Evolutionary conservation across 345 rosid genomes (phyloP).

Genomic region (Odontarrhena argentea): DNA sequence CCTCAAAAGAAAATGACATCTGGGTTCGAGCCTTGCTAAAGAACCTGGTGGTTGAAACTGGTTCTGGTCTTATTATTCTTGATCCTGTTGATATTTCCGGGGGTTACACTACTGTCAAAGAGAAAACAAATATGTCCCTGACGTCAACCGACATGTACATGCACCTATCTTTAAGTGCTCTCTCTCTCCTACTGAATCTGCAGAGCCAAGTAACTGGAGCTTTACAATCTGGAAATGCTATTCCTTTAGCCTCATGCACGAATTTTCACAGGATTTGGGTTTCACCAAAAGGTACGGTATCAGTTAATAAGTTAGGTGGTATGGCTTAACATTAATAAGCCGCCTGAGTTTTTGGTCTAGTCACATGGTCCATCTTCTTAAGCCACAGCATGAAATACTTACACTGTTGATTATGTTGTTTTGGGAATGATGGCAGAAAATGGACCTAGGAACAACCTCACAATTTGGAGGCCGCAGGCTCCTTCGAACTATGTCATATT

Average conservation of each 20-base stretch:
- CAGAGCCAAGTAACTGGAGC: slow-evolving; percentile 80
- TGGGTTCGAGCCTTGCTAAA: slow-evolving; percentile 90
- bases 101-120: slow-evolving; percentile 88
- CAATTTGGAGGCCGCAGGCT: slow-evolving; percentile 97
- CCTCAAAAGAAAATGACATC: slow-evolving; percentile 89
- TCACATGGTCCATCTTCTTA: slow-evolving; percentile 20
- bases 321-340: slow-evolving; percentile 22
- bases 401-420: slow-evolving; percentile 14
- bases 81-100: slow-evolving; percentile 90
- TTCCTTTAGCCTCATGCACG: slow-evolving; percentile 83
- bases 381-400: slow-evolving; percentile 23
- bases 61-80: slow-evolving; percentile 92
- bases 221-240: slow-evolving; percentile 83
- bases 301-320: slow-evolving; percentile 31
- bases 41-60: slow-evolving; percentile 86
- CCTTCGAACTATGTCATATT: slow-evolving; percentile 91
- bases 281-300: slow-evolving; percentile 74
- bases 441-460: slow-evolving; percentile 71
- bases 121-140: slow-evolving; percentile 85
- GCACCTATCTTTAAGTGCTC: slow-evolving; percentile 83
- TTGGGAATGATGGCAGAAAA: slow-evolving; percentile 54
- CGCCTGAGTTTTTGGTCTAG: slow-evolving; percentile 14
- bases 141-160: slow-evolving; percentile 80
- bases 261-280: slow-evolving; percentile 87
- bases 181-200: slow-evolving; percentile 84